Base-by-base conservation (phyloP, 2,329 filamentous ascomycete genomes). In the Microdochium bolleyi region DNA sequence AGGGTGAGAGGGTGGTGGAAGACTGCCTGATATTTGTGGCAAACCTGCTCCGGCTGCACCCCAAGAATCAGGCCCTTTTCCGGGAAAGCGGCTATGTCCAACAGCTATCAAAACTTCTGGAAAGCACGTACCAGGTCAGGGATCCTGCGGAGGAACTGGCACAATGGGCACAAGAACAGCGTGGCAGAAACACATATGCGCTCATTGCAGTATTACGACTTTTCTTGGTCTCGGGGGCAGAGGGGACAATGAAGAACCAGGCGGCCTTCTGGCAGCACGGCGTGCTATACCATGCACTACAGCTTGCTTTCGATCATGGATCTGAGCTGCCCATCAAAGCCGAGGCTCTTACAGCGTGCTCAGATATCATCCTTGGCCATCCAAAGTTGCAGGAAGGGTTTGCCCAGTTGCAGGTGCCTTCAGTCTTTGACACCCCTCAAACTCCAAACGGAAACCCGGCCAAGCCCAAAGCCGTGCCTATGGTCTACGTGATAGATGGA, bases 31-130 rank as follows among this genome's bases (percentile, higher is more conserved):
- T 94, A 53, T 76, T 99, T 51, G 75, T 97, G 49, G 90, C 91
- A 44, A 97, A 97, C 66, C 80, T 99, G 13, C 75, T 99, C 25
- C 83, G 87, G 32, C 80, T 91, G 61, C 97, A 97, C 65, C 75
- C 85, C 1, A 94, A 92, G 2, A 99, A 99, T 63, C 94, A 99
- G 68, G 89, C 90, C 11, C 84, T 92, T 53, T 97, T 99, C 67
- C 82, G 92, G 53, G 94, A 99, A 67, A 92, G 89, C 48, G 91
- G 90, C 1, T 92, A 87, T 63, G 83, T 95, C 14, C 78, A 80
- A 22, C 85, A 84, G 59, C 74, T 96, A 49, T 79, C 85, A 16
- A 79, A 79, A 37, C 74, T 97, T 32, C 74, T 96, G 21, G 77
- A 80, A 62, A 76, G 80, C 57, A 75, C 79, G 51, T 73, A 79